A percentile compares a stretch with the other conserved stretches of the same genome.
These are phyloP conservation scores for Setomelanomma holmii DNA, from an alignment of 2,329 filamentous ascomycete genomes.

Conservation along the genomic window DNA sequence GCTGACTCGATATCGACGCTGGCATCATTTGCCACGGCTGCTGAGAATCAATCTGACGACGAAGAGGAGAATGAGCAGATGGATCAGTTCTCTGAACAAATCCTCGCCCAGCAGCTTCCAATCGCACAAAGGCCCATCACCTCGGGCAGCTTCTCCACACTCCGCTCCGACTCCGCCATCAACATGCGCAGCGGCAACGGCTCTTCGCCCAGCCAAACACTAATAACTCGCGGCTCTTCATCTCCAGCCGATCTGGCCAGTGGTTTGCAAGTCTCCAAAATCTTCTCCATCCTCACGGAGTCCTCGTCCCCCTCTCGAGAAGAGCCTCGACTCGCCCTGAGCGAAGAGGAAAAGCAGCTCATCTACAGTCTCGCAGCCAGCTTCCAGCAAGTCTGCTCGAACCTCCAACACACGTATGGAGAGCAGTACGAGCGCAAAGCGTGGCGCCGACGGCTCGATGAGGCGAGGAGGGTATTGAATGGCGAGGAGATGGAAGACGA, in stretches of 20 bases:
- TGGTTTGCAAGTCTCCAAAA: constrained; percentile 49
- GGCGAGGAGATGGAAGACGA: constrained; percentile 60
- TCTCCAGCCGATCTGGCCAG: constrained; percentile 40
- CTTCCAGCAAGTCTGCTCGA: constrained; percentile 61
- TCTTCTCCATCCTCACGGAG: constrained; percentile 52
- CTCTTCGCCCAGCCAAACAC: constrained; percentile 36
- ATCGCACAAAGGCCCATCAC: constrained; percentile 21
- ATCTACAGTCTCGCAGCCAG: constrained; percentile 59
- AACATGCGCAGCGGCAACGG: constrained; percentile 36
- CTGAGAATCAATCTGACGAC: constrained; percentile 56
- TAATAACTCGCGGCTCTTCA: constrained; percentile 36
- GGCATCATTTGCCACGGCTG: constrained; percentile 69
- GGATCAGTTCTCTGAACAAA: constrained; percentile 47
- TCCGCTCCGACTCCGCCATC: constrained; percentile 44
- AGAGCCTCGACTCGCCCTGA: constrained; percentile 50
- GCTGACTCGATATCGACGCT: constrained; percentile 67
- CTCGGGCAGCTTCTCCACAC: constrained; percentile 23
- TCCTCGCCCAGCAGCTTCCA: constrained; percentile 32
- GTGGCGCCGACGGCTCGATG: constrained; percentile 75
- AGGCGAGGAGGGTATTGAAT: constrained; percentile 75
- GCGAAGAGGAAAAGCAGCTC: constrained; percentile 63
- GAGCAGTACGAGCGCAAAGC: constrained; percentile 65
- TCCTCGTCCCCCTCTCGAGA: constrained; percentile 28
- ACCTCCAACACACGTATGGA: constrained; percentile 57
- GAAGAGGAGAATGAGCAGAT: constrained; percentile 51